phyloP scores from a whole-genome alignment of 2,329 filamentous ascomycete species.

The Penicillium palitans region DNA sequence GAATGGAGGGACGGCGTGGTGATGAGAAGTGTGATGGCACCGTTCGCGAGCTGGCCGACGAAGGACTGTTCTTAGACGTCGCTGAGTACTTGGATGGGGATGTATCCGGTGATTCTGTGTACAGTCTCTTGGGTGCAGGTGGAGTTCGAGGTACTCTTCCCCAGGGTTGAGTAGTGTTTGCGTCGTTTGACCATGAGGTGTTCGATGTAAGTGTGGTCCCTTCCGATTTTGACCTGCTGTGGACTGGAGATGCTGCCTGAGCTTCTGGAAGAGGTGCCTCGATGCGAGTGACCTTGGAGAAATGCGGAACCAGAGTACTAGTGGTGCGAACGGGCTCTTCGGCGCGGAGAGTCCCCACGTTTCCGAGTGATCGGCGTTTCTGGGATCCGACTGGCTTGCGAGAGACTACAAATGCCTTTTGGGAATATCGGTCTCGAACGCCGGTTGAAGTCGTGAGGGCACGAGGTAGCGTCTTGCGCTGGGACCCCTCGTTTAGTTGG shows the following conservation, averaged over 20 bases:
- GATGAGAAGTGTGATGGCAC: conserved; percentile 27
- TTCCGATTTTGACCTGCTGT: conserved; percentile 15
- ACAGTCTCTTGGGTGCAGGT: neutral
- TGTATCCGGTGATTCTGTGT: neutral
- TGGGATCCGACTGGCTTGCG: conserved; percentile 42
- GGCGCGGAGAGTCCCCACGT: conserved; percentile 22
- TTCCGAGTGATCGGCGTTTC: conserved; percentile 30
- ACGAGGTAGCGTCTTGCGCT: conserved; percentile 31
- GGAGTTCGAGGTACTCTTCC: conserved; percentile 13
- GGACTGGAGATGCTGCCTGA: conserved; percentile 7
- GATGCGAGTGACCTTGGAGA: conserved; percentile 26
- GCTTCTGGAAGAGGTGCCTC: conserved; percentile 2
- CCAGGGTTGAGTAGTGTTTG: neutral
- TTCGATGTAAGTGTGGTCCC: conserved; percentile 10
- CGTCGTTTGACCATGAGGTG: conserved; percentile 4
- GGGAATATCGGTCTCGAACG: conserved; percentile 21
- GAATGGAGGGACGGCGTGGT: conserved; percentile 25
- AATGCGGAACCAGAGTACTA: conserved; percentile 34
- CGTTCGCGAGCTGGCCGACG: conserved; percentile 20
- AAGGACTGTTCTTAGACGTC: conserved; percentile 14
- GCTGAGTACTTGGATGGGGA: conserved; percentile 5
- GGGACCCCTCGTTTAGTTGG: conserved; percentile 31
- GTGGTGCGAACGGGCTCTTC: conserved; percentile 20
- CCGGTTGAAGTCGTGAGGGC: conserved; percentile 29
- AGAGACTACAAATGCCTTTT: conserved; percentile 32